Percentiles rank a stretch among this genome's conserved stretches.
phyloP scores from a whole-genome alignment of 805 yeast genomes.

The Kregervanrija pseudodelftensis region DNA sequence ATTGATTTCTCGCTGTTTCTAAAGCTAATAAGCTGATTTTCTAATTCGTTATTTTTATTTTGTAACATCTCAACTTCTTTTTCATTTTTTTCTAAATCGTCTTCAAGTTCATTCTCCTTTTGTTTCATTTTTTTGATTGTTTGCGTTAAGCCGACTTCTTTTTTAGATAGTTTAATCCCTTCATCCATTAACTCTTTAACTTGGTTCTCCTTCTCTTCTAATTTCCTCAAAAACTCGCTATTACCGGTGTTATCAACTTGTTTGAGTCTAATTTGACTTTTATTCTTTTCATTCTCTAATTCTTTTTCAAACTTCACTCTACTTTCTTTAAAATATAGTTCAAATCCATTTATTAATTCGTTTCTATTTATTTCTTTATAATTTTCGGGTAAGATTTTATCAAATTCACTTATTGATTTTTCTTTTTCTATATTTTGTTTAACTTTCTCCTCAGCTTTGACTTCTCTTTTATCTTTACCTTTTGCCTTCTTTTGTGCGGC shows the following conservation, averaged over 20 bases:
- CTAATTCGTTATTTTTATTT: constrained; percentile 1
- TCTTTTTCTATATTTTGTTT: background rate
- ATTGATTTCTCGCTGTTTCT: background rate
- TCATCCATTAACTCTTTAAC: constrained; percentile 65
- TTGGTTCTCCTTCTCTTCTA: constrained; percentile 47
- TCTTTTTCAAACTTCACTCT: background rate
- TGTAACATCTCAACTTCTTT: constrained; percentile 19
- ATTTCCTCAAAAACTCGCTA: constrained; percentile 20
- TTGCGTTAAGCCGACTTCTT: constrained; percentile 63
- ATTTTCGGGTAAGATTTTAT: too few species aligned
- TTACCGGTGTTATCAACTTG: background rate
- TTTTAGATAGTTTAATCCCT: constrained; percentile 64
- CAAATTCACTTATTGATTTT: too few species aligned
- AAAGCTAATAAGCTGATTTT: background rate
- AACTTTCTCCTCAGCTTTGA: constrained; percentile 1
- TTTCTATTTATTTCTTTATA: too few species aligned
- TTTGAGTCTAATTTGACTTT: constrained; percentile 2
- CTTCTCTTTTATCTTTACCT: constrained; percentile 4
- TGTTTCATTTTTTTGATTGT: constrained; percentile 56
- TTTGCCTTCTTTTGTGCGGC: constrained; percentile 51
- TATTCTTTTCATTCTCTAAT: background rate
- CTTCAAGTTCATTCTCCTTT: constrained; percentile 33
- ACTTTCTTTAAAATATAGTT: background rate
- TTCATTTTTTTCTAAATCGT: constrained; percentile 25
- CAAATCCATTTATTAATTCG: too few species aligned